These are phyloP conservation scores for Penicillium frequentans DNA, from an alignment of 2,329 filamentous ascomycete species.

Conservation along the genomic window DNA sequence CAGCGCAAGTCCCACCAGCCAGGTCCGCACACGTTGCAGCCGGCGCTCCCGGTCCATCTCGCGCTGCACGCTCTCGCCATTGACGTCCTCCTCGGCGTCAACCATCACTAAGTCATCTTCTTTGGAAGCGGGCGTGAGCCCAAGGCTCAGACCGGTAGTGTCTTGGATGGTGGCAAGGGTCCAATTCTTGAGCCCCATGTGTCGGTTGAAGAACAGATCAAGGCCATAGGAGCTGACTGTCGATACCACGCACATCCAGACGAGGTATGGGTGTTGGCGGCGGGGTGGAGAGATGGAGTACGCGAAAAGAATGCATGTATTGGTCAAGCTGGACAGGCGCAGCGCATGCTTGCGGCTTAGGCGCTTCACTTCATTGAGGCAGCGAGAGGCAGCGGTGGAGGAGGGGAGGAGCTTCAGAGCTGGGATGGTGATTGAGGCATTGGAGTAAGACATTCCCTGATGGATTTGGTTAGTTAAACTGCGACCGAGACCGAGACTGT, in stretches of 20 bases:
- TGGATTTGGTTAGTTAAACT: not conserved
- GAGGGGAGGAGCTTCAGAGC: constrained; percentile 78
- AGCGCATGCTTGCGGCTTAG: constrained; percentile 66
- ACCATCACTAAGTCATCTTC: constrained; percentile 41
- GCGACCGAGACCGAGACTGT: not conserved
- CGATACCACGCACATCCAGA: constrained; percentile 74
- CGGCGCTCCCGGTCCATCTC: constrained; percentile 46
- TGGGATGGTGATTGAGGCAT: constrained; percentile 75
- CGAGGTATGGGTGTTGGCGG: constrained; percentile 80
- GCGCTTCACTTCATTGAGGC: constrained; percentile 66
- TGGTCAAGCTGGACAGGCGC: constrained; percentile 67
- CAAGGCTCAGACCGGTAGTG: constrained; percentile 21
- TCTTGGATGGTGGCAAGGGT: constrained; percentile 45
- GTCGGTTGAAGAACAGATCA: constrained; percentile 72
- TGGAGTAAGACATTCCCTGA: constrained; percentile 85
- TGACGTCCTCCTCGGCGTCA: constrained; percentile 42
- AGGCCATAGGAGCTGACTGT: constrained; percentile 51
- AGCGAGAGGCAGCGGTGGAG: constrained; percentile 67
- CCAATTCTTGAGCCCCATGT: constrained; percentile 51
- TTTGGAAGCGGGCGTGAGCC: constrained; percentile 19
- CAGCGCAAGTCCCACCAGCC: constrained; percentile 43
- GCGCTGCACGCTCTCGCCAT: constrained; percentile 46
- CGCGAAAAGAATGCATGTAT: constrained; percentile 71
- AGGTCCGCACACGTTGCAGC: constrained; percentile 39
- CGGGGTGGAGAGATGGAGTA: constrained; percentile 73